Evolutionary conservation across 805 yeast genomes (phyloP), one percentile per base, ranked within the genome.

Genomic region (Pichia manshurica): DNA sequence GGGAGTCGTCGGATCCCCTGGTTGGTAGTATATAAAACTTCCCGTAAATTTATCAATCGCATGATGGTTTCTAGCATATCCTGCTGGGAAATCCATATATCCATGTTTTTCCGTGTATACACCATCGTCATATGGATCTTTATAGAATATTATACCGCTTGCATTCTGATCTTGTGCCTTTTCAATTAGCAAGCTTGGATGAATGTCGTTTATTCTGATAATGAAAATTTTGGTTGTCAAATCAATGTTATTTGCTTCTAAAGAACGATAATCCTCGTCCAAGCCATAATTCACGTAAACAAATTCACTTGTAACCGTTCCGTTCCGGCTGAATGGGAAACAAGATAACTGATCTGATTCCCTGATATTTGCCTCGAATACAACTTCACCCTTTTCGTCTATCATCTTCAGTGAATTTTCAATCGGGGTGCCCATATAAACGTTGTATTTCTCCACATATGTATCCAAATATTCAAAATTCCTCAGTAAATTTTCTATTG

Each of bases 1-100:
- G 7, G 87, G 87, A 2, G 89, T 82, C 0, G 89, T 80, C 32
- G 90, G 90, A 59, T 84, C 91, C 12, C 90, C 90, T 0, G 89
- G 87, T 44, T 72, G 71, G 29, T 76, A 77, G 3, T 79, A 74
- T 47, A 80, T 69, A 51, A 69, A 79, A 50, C 72, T 78, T 0
- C 77, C 81, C 8, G 85, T 73, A 3, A 81, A 84, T 58, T 86
- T 70, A 56, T 81, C 81, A 23, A 84, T 76, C 8, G 81, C 70
- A 45, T 74, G 67, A 33, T 79, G 78, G 53, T 78, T 81, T 56
- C 87, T 72, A 2, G 87, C 85, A 3, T 81, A 79, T 0, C 89
- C 89, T 4, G 71, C 50, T 0, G 90, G 89, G 55, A 76, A 83
- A 44, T 74, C 68, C 51, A 70, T 60, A 57, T 64, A 79, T 0